Conservation (phyloP, 2,329 filamentous ascomycete species). For the Fusarium staphyleae region DNA sequence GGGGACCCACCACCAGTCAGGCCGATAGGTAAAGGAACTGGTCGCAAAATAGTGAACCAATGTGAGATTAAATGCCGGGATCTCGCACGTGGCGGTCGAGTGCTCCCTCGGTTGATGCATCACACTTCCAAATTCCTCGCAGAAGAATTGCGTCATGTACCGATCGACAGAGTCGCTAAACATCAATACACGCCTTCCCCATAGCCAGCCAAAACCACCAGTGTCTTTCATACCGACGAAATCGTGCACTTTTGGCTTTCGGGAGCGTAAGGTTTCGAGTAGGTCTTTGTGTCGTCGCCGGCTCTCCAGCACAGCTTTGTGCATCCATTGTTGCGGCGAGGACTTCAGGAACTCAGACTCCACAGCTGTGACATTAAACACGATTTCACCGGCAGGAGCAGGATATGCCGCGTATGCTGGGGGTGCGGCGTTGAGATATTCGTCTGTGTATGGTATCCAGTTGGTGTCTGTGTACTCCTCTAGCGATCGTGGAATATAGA, state of each 20-base stretch:
- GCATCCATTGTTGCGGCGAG: conserved; percentile 25
- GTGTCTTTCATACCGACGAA: conserved; percentile 24
- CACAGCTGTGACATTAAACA: conserved; percentile 70
- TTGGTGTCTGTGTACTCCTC: conserved; percentile 67
- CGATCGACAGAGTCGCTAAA: conserved; percentile 30
- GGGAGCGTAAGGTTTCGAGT: accelerated
- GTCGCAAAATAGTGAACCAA: conserved; percentile 22
- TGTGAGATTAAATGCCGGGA: conserved; percentile 20
- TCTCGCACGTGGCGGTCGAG: conserved; percentile 15
- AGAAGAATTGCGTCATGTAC: conserved; percentile 30
- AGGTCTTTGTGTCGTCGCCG: conserved; percentile 12
- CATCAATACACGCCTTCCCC: conserved; percentile 29
- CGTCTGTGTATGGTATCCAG: conserved; percentile 27
- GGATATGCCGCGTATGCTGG: conserved; percentile 54
- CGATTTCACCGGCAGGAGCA: conserved; percentile 55
- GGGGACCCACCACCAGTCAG: conserved; percentile 34
- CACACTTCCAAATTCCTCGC: conserved; percentile 18
- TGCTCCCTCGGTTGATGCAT: conserved; percentile 10
- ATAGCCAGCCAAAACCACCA: conserved; percentile 21
- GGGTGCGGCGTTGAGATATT: conserved; percentile 66
- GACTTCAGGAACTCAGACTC: conserved; percentile 22
- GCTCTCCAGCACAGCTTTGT: conserved; percentile 21
- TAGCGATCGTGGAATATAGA: conserved; percentile 59
- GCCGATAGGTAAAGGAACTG: conserved; percentile 28
- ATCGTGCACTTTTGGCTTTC: conserved; percentile 6